Conservation (phyloP, 2,329 filamentous ascomycete species). For the Fusarium lyarnte region DNA sequence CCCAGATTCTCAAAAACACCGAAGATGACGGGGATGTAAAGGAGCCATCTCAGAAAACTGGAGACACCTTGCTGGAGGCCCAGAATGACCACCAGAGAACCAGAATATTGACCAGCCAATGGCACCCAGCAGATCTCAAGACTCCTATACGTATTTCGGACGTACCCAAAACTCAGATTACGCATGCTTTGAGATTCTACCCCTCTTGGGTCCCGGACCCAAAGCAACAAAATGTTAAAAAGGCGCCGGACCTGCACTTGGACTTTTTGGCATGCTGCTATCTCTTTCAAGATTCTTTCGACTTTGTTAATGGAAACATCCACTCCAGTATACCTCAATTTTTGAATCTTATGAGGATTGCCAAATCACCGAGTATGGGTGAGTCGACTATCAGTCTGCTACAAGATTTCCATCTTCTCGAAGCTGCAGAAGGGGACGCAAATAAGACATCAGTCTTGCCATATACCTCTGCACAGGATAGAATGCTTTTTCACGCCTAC, state of each 20-base stretch:
- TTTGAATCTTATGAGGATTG: neutral
- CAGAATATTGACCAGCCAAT: neutral
- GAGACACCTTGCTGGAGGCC: neutral
- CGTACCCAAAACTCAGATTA: neutral
- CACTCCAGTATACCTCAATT: neutral
- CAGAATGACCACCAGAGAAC: neutral
- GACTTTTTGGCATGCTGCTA: neutral
- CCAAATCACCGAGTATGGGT: neutral
- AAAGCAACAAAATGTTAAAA: neutral
- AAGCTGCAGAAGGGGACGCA: neutral
- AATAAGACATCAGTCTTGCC: neutral
- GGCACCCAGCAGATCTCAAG: neutral
- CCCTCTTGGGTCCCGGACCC: too few relatives aligned
- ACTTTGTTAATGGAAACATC: neutral
- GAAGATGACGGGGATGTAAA: neutral
- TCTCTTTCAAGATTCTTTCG: neutral
- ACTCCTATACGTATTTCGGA: neutral
- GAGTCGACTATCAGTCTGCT: accelerated
- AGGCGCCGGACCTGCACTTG: neutral
- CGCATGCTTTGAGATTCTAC: too few relatives aligned
- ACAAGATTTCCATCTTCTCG: neutral
- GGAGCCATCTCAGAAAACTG: neutral
- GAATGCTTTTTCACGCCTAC: neutral
- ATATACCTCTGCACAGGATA: neutral
- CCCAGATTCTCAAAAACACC: neutral